Evolutionary conservation across 345 rosid genomes (phyloP).

Genomic region (Eutrema yunnanense): DNA sequence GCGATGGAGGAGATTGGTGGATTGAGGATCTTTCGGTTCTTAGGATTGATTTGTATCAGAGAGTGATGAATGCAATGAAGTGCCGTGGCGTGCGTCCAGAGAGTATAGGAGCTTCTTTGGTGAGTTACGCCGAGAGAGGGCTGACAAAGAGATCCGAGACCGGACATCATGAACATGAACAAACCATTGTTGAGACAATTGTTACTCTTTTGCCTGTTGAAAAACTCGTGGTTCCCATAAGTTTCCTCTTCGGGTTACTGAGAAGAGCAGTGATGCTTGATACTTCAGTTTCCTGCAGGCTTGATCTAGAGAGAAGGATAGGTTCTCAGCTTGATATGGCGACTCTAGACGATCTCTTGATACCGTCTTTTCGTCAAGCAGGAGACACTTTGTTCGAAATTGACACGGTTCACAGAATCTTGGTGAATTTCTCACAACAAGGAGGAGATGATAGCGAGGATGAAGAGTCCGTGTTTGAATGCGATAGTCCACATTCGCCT

Average conservation of each 20-base stretch:
- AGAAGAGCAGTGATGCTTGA: slow-evolving; percentile 91
- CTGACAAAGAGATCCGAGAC: slow-evolving; percentile 70
- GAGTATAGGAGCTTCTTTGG: slow-evolving; percentile 85
- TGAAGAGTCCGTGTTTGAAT: slow-evolving; percentile 80
- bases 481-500: slow-evolving; percentile 72
- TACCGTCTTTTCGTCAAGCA: slow-evolving; percentile 78
- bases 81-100: slow-evolving; percentile 95
- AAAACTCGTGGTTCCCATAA: slow-evolving; percentile 81
- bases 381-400: slow-evolving; percentile 92
- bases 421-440: slow-evolving; percentile 92
- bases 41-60: slow-evolving; percentile 69
- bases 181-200: slow-evolving; percentile 71
- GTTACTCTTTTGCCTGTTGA: slow-evolving; percentile 80
- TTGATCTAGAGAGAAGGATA: slow-evolving; percentile 86
- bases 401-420: slow-evolving; percentile 84
- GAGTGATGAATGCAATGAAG: slow-evolving; percentile 86
- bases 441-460: slow-evolving; percentile 85
- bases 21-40: slow-evolving; percentile 85
- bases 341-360: slow-evolving; percentile 83
- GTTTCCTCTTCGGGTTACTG: slow-evolving; percentile 78
- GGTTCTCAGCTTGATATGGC: slow-evolving; percentile 91
- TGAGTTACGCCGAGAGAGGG: slow-evolving; percentile 83
- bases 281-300: slow-evolving; percentile 64
- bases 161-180: slow-evolving; percentile 51
- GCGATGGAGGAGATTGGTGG: slow-evolving; percentile 90